Evolutionary conservation across 805 yeast genomes (phyloP).

Genomic region (Trichomonascus vanleenenianus): DNA sequence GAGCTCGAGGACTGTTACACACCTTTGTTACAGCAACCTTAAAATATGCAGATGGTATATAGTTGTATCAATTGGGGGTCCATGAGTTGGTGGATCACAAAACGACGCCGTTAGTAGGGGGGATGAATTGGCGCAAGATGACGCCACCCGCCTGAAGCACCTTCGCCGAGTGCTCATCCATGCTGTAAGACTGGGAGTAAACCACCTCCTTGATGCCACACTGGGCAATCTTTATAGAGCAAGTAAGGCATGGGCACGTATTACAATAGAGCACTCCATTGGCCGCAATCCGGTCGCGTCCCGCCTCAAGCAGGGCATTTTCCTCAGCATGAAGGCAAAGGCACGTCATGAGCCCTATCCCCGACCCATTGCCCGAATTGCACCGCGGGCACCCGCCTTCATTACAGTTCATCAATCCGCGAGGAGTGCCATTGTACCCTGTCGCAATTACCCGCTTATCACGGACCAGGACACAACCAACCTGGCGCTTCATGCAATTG

Average conservation of each 20-base stretch:
- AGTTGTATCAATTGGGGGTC: no score
- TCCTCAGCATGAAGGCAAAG: conserved; percentile 96
- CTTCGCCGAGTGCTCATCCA: conserved; percentile 72
- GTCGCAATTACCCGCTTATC: conserved; percentile 86
- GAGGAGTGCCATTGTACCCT: conserved; percentile 96
- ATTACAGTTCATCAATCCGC: conserved; percentile 79
- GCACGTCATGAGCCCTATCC: conserved; percentile 71
- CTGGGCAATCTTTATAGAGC: conserved; percentile 92
- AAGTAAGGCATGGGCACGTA: conserved; percentile 93
- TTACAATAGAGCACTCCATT: conserved; percentile 76
- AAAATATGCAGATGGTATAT: no score
- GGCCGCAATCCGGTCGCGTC: conserved; percentile 70
- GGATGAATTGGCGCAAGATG: conserved; percentile 50
- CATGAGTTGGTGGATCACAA: background rate
- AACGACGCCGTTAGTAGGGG: conserved; percentile 29
- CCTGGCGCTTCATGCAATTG: conserved; percentile 95
- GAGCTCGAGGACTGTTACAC: no score
- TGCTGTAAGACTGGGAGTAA: conserved; percentile 83
- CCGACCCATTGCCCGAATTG: conserved; percentile 56
- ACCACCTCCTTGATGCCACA: conserved; percentile 87
- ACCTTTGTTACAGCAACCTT: no score
- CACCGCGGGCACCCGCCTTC: conserved; percentile 95
- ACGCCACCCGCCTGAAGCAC: conserved; percentile 74
- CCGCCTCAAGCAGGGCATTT: conserved; percentile 89
- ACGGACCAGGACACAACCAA: conserved; percentile 90